phyloP scores from a whole-genome alignment of 169 alveolate species.

The Besnoitia besnoiti region DNA sequence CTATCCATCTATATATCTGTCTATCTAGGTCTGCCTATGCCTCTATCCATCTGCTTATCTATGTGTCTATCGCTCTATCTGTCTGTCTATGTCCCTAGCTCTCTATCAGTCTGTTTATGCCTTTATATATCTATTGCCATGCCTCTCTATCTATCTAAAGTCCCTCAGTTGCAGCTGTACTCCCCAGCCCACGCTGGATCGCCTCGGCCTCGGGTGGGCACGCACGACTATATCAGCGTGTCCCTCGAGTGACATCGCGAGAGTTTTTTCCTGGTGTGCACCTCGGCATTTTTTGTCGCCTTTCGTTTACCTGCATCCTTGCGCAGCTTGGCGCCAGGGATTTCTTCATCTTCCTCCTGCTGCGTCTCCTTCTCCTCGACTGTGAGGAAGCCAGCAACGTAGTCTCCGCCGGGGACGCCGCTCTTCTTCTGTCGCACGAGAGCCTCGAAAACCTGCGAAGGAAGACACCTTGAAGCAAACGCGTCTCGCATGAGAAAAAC shows the following conservation, averaged over 20 bases:
- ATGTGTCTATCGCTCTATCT: too few relatives aligned
- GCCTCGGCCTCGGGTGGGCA: too few relatives aligned
- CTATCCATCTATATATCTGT: neutral
- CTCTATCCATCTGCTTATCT: too few relatives aligned
- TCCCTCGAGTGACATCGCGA: neutral
- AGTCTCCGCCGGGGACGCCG: conserved; percentile 49
- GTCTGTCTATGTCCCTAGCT: neutral
- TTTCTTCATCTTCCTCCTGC: conserved; percentile 13
- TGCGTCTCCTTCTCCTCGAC: conserved; percentile 26
- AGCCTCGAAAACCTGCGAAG: conserved; percentile 45
- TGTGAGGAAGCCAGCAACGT: conserved; percentile 53
- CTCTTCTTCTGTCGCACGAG: conserved; percentile 53
- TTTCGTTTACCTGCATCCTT: conserved; percentile 66
- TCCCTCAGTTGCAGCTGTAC: neutral
- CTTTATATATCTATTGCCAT: too few relatives aligned
- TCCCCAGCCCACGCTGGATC: too few relatives aligned
- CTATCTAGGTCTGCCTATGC: neutral
- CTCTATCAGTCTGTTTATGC: neutral
- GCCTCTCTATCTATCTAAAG: too few relatives aligned
- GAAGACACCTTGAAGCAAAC: too few relatives aligned
- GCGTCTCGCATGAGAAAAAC: too few relatives aligned
- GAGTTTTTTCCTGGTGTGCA: neutral
- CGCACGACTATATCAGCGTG: neutral
- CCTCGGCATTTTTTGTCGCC: conserved; percentile 71
- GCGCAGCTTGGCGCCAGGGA: conserved; percentile 49